These are phyloP conservation scores for Glebionis coronaria DNA, from an alignment of 129 eudicot species.

Conservation along the genomic window DNA sequence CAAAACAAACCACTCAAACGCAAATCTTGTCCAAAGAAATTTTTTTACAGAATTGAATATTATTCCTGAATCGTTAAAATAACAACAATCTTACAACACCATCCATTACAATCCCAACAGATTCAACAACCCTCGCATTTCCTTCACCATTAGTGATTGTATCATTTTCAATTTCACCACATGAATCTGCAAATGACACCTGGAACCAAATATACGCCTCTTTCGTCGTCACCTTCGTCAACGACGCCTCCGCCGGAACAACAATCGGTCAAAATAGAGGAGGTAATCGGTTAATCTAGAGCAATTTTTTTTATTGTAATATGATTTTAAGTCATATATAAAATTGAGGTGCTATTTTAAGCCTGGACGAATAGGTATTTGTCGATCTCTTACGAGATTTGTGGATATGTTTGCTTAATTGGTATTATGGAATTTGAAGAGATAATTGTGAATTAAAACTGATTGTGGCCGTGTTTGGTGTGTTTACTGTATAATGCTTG, in stretches of 20 bases:
- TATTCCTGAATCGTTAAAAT: constrained; percentile 10
- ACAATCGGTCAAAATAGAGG: constrained; percentile 13
- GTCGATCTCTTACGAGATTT: too few relatives aligned
- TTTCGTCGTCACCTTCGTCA: constrained; percentile 19
- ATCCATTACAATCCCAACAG: constrained; percentile 2
- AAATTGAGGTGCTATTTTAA: neutral
- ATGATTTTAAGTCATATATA: neutral
- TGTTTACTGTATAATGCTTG: too few relatives aligned
- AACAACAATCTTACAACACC: neutral
- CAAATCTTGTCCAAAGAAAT: constrained; percentile 17
- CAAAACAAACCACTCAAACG: neutral
- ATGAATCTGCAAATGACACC: constrained; percentile 18
- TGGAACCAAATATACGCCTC: constrained; percentile 15
- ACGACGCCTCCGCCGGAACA: constrained; percentile 27
- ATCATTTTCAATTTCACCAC: constrained; percentile 4
- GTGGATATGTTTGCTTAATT: too few relatives aligned
- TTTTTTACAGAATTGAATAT: neutral
- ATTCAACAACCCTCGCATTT: constrained; percentile 14
- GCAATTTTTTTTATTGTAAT: neutral
- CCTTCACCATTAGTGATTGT: constrained; percentile 2
- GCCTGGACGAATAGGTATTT: too few relatives aligned
- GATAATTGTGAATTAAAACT: too few relatives aligned
- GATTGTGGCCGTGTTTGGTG: too few relatives aligned
- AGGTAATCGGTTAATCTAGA: constrained; percentile 16
- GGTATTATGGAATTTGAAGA: too few relatives aligned